Percentiles rank a stretch among this genome's conserved stretches.
Evolutionary conservation across 2,329 filamentous ascomycete species (phyloP).

Genomic region (Hymenoscyphus linearis): DNA sequence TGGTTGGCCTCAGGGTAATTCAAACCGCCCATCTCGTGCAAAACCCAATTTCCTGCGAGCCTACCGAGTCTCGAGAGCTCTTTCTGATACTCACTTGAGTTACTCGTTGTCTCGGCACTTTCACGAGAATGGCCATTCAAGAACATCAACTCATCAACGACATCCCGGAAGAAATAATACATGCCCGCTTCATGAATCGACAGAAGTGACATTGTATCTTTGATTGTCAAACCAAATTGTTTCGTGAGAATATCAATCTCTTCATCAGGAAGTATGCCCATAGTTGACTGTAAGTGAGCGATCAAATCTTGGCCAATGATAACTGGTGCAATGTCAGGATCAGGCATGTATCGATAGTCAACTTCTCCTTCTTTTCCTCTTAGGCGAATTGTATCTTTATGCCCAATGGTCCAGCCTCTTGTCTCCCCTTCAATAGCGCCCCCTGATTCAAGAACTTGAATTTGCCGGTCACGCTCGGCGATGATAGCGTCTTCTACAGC

Average conservation of each 20-base stretch:
- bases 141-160: slow-evolving; percentile 41
- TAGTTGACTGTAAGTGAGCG: slow-evolving; percentile 50
- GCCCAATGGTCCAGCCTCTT: slow-evolving; percentile 83
- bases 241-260: slow-evolving; percentile 57
- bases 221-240: slow-evolving; percentile 64
- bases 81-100: neutral
- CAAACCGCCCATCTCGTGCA: slow-evolving; percentile 70
- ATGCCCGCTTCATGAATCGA: slow-evolving; percentile 72
- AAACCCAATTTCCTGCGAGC: slow-evolving; percentile 59
- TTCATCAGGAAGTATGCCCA: slow-evolving; percentile 69
- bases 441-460: slow-evolving; percentile 69
- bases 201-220: slow-evolving; percentile 79
- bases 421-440: slow-evolving; percentile 79
- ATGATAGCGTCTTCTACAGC: slow-evolving; percentile 92
- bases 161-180: slow-evolving; percentile 73
- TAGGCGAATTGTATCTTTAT: slow-evolving; percentile 72
- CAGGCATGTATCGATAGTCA: slow-evolving; percentile 98
- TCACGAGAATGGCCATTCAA: neutral
- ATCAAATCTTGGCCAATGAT: slow-evolving; percentile 69
- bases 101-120: neutral
- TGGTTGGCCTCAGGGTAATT: slow-evolving; percentile 41
- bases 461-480: slow-evolving; percentile 86
- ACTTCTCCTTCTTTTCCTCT: slow-evolving; percentile 95
- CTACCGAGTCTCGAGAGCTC: slow-evolving; percentile 34
- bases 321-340: slow-evolving; percentile 81